Evolutionary conservation across 306 rosid genomes (phyloP).

Genomic region (Begonia fuchsioides): DNA sequence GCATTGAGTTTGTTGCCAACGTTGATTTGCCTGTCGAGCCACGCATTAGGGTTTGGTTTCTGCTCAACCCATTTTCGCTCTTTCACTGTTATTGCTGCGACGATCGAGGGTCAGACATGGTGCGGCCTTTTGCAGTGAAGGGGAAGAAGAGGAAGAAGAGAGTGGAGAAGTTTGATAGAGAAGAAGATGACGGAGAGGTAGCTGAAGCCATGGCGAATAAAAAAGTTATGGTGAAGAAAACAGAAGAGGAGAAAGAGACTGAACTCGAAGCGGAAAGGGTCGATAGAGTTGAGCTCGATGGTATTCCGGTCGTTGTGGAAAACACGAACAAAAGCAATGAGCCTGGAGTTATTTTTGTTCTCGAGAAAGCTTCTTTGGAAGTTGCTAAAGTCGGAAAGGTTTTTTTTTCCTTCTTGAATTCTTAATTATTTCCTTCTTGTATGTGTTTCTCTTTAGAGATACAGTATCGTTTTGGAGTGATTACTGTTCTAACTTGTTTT

Average conservation of each 20-base stretch:
- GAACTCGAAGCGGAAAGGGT: constrained; percentile 1
- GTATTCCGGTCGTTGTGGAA: constrained; percentile 34
- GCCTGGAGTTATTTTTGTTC: constrained; percentile 48
- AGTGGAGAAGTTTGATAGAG: constrained; percentile 17
- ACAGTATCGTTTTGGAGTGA: too few species aligned
- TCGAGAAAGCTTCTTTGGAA: constrained; percentile 77
- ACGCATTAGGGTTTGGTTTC: background rate
- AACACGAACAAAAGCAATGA: constrained; percentile 10
- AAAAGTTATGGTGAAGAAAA: constrained; percentile 6
- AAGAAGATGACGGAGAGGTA: constrained; percentile 20
- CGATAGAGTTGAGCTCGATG: constrained; percentile 24
- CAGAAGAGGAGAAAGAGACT: constrained; percentile 6
- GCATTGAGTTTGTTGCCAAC: too few species aligned
- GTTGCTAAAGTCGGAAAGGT: constrained; percentile 93
- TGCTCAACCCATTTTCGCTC: background rate
- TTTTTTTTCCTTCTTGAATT: constrained; percentile 3
- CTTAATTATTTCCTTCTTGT: background rate
- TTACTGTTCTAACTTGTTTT: background rate
- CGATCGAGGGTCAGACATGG: constrained; percentile 15
- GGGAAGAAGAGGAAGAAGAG: constrained; percentile 41
- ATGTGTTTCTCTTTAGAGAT: background rate
- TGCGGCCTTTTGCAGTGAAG: constrained; percentile 35
- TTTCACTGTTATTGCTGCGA: background rate
- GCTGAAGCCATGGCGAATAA: background rate
- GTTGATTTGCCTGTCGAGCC: background rate